Percentiles rank a stretch among this genome's conserved stretches.
Evolutionary conservation across 257 asterid species (phyloP).

Genomic region (Plantago elongata): DNA sequence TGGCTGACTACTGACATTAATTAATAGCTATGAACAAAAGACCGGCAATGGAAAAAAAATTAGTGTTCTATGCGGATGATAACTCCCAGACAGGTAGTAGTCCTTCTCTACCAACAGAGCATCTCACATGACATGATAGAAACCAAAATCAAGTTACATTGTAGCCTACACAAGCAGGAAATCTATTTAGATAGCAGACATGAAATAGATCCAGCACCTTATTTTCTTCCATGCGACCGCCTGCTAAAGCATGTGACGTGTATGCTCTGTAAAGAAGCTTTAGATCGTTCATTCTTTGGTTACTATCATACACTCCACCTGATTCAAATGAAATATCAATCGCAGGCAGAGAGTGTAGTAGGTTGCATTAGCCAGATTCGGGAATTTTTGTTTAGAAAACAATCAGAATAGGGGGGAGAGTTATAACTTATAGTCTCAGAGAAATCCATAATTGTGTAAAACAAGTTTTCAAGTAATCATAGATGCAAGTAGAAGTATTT

Average conservation of each 20-base stretch:
- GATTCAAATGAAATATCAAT: constrained; percentile 25
- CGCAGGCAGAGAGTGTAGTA: constrained; percentile 6
- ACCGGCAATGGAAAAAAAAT: no score
- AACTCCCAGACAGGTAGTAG: no score
- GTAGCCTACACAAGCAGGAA: no score
- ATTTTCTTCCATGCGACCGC: constrained; percentile 77
- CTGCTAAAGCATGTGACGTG: constrained; percentile 64
- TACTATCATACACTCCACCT: constrained; percentile 84
- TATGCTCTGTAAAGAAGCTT: constrained; percentile 77
- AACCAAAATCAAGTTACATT: no score
- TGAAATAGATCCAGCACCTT: constrained; percentile 47
- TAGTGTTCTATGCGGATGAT: no score
- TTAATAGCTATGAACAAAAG: no score
- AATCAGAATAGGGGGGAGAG: no score
- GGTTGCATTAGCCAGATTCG: no score
- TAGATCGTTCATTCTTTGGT: constrained; percentile 72
- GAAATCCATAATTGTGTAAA: not conserved
- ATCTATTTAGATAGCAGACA: not conserved
- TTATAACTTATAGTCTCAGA: constrained; percentile 4
- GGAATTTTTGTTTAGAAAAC: no score
- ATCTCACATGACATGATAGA: no score
- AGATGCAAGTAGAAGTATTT: constrained; percentile 10
- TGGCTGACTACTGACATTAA: no score
- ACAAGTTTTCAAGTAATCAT: not conserved
- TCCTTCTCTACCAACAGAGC: no score